Conservation (phyloP, 2,329 filamentous ascomycete species). For the Fusarium dimerum region DNA sequence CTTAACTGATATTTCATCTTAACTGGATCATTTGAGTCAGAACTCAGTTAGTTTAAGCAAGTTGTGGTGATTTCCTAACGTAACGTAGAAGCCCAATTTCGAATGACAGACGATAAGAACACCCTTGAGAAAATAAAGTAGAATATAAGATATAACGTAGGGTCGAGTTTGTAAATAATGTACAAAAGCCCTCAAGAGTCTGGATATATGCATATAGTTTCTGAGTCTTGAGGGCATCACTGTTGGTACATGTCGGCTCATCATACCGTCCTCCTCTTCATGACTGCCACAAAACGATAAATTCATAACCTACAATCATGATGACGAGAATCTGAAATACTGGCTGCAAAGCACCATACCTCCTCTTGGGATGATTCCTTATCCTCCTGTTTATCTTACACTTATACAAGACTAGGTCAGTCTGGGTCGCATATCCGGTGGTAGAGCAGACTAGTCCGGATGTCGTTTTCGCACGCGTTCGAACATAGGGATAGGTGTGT, state of each 20-base stretch:
- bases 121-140: not conserved
- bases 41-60: too few species aligned
- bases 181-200: not conserved
- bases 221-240: not conserved
- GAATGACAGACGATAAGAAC: not conserved
- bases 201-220: not conserved
- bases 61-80: too few species aligned
- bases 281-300: not conserved
- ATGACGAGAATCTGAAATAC: conserved; percentile 3
- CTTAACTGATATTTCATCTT: too few species aligned
- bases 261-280: not conserved
- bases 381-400: not conserved
- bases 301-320: conserved; percentile 12
- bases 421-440: not conserved
- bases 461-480: conserved; percentile 30
- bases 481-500: conserved; percentile 39
- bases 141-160: not conserved
- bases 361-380: not conserved
- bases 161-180: not conserved
- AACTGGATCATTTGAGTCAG: too few species aligned
- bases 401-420: not conserved
- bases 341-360: too few species aligned
- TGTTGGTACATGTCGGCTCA: not conserved
- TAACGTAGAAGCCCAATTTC: too few species aligned
- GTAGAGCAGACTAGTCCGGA: conserved; percentile 11